A percentile compares a stretch with the other conserved stretches of the same genome.
phyloP scores from a whole-genome alignment of 2,329 filamentous ascomycete genomes.

The Sclerotinia nivalis region DNA sequence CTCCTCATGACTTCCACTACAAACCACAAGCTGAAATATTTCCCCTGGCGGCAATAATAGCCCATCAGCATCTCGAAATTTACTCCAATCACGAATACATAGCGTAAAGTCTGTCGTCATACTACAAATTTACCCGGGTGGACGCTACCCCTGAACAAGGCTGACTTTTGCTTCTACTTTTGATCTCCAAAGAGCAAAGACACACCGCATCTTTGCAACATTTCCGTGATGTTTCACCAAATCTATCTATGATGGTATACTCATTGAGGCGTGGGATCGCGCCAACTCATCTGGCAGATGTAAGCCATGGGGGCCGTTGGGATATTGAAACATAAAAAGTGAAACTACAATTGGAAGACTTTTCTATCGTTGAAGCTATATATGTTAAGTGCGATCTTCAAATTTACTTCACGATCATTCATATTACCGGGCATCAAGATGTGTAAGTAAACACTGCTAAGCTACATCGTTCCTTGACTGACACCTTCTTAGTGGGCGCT shows the following conservation, averaged over 20 bases:
- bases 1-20: not conserved
- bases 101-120: not conserved
- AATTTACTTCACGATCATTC: not conserved
- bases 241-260: not conserved
- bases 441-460: not conserved
- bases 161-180: not conserved
- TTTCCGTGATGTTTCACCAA: not conserved
- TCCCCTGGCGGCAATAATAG: not conserved
- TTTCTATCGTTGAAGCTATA: not conserved
- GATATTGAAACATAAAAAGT: not conserved
- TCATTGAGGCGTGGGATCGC: not conserved
- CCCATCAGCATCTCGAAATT: not conserved
- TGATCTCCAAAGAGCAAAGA: not conserved
- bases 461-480: not conserved
- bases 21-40: not conserved
- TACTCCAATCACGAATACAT: not conserved
- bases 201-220: not conserved
- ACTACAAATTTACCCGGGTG: not conserved
- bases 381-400: not conserved
- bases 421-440: not conserved
- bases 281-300: constrained; percentile 1
- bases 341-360: not conserved
- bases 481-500: constrained; percentile 7
- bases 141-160: not conserved
- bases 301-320: not conserved